Evolutionary conservation across 768 basidiomycete species (phyloP), one percentile per base, ranked within the genome.

Genomic region (Macrolepiota dolichaula): DNA sequence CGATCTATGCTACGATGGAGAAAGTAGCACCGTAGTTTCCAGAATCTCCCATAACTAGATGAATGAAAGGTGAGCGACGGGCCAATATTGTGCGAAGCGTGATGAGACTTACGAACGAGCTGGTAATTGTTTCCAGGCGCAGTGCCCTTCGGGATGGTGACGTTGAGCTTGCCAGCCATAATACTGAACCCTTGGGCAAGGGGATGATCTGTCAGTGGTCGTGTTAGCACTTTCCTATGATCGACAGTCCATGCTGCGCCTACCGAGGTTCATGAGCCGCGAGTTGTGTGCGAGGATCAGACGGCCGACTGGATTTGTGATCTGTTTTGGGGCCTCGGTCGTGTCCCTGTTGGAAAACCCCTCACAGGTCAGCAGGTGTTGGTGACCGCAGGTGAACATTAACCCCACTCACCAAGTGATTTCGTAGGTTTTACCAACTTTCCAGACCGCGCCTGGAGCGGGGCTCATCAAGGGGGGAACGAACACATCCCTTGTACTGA

Each of bases 21-120:
- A 85, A 85, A 47, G 55, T 15, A 6, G 69, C 70, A 29, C 83
- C 78, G 55, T 71, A 77, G 65, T 84, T 79, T 35, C 83, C 83
- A 53, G 82, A 84, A 65, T 85, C 82, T 6, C 83, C 83, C 56
- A 83, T 76, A 49, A 85, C 83, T 83, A 59, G 22, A 56, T 46
- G 61, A 47, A 56, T 46, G 61, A 47, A 25, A 47, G 52, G 38
- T 51, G 55, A 50, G 22, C 50, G 10, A 36, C 62, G n/a, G 65
- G 54, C 49, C 35, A 52, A 22, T 46, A 27, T 53, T n/a, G 32
- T 57, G 49, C 22, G 11, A 4, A 19, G 4, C 3, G 29, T 27
- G n/a, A 51, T 32, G 36, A 46, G 32, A 78, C 80, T 72, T 64
- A 81, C 80, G 70, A 40, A 81, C 76, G 36, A 84, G 63, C 24